phyloP scores from a whole-genome alignment of 257 asterid genomes.

The Solanum sparsipilum region DNA sequence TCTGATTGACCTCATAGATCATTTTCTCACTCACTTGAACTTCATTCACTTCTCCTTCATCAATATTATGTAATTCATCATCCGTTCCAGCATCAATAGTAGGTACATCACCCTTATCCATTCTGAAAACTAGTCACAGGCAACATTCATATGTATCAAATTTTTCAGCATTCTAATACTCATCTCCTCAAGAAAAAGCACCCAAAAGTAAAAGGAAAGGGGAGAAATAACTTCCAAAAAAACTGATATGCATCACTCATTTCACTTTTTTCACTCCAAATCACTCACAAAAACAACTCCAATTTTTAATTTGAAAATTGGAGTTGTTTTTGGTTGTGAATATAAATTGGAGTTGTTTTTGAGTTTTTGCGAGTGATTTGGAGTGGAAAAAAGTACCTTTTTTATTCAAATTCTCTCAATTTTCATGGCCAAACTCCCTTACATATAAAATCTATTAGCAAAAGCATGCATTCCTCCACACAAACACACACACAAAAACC shows the following conservation, averaged over 20 bases:
- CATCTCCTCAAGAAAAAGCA: not conserved
- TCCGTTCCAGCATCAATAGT: slow-evolving; percentile 17
- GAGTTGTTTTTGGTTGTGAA: too few relatives aligned
- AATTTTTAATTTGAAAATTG: too few relatives aligned
- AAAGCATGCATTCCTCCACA: not conserved
- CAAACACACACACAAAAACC: not conserved
- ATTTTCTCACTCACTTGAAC: too few relatives aligned
- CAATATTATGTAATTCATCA: not conserved
- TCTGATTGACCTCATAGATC: too few relatives aligned
- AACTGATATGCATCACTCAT: not conserved
- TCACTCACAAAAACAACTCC: too few relatives aligned
- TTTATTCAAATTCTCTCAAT: too few relatives aligned
- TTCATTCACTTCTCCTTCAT: too few relatives aligned
- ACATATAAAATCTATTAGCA: not conserved
- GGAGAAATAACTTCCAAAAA: not conserved
- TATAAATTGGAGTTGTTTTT: too few relatives aligned
- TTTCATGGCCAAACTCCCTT: not conserved
- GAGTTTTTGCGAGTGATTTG: too few relatives aligned
- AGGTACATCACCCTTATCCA: slow-evolving; percentile 30
- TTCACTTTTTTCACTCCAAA: not conserved
- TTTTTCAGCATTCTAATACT: not conserved
- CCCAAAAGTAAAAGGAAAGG: not conserved
- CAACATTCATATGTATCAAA: not conserved
- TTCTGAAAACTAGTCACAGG: slow-evolving; percentile 14
- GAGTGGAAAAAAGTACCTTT: too few relatives aligned